Percentiles rank a stretch among this genome's conserved stretches.
These are phyloP conservation scores for Trypanosoma theileri DNA, from an alignment of 208 protist species.

Conservation along the genomic window DNA sequence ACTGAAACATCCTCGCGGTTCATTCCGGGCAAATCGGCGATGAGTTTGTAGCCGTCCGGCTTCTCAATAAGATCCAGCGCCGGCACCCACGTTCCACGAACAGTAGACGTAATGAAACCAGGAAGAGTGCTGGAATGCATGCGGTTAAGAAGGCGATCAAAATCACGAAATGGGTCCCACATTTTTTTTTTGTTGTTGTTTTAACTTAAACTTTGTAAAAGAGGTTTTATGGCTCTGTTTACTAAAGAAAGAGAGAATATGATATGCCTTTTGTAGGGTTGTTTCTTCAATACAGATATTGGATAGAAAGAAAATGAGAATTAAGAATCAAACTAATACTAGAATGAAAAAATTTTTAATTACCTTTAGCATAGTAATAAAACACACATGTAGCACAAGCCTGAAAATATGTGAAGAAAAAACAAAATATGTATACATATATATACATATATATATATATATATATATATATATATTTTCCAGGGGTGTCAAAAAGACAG, in stretches of 20 bases:
- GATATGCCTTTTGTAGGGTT: background rate
- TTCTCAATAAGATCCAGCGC: conserved; percentile 71
- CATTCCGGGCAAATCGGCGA: conserved; percentile 76
- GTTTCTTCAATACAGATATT: too few relatives aligned
- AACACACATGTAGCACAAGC: too few relatives aligned
- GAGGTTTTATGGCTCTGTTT: background rate
- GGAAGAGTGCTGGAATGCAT: background rate
- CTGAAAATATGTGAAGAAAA: too few relatives aligned
- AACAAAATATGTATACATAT: too few relatives aligned
- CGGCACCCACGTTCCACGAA: conserved; percentile 72
- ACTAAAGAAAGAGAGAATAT: background rate
- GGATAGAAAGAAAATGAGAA: too few relatives aligned
- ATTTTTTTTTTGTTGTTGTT: conserved; percentile 12
- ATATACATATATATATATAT: too few relatives aligned
- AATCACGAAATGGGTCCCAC: conserved; percentile 44
- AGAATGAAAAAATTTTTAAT: too few relatives aligned
- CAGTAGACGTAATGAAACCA: conserved; percentile 45
- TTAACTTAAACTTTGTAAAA: background rate
- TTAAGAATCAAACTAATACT: too few relatives aligned
- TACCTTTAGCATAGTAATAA: too few relatives aligned
- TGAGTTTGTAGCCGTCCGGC: conserved; percentile 53
- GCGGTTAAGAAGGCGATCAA: conserved; percentile 31
- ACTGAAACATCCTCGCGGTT: conserved; percentile 66
- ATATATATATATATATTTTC: too few relatives aligned
- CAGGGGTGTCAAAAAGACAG: too few relatives aligned